Evolutionary conservation across 805 yeast genomes (phyloP).

Genomic region (Metschnikowia colocasiae): DNA sequence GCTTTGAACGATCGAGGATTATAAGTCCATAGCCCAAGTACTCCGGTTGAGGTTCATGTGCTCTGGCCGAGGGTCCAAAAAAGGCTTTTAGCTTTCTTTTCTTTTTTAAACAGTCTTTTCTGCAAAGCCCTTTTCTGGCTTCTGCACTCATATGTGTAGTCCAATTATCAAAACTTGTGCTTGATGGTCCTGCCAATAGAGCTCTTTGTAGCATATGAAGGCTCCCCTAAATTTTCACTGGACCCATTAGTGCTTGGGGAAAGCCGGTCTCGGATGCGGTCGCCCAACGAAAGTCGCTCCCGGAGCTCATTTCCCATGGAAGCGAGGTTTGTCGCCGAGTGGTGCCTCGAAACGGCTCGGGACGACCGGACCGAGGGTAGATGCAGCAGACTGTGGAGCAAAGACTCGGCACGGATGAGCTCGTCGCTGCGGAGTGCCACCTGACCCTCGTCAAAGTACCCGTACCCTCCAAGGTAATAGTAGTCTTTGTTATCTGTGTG

Average conservation of each 20-base stretch:
- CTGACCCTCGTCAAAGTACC: constrained; percentile 72
- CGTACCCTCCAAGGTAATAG: constrained; percentile 74
- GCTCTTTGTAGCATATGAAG: background rate
- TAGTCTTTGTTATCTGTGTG: constrained; percentile 26
- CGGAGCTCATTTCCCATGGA: constrained; percentile 21
- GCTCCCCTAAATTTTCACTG: background rate
- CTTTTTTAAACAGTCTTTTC: no score
- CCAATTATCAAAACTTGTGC: background rate
- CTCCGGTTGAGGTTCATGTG: no score
- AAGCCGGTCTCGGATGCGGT: constrained; percentile 35
- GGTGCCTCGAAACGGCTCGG: constrained; percentile 24
- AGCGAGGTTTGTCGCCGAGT: constrained; percentile 28
- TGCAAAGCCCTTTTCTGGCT: no score
- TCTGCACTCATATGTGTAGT: background rate
- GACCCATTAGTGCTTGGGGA: constrained; percentile 13
- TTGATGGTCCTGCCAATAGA: background rate
- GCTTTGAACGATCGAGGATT: no score
- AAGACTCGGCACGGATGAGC: constrained; percentile 28
- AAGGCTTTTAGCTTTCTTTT: no score
- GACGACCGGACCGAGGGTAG: constrained; percentile 22
- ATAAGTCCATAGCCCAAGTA: no score
- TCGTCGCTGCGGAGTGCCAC: constrained; percentile 53
- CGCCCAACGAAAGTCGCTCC: constrained; percentile 33
- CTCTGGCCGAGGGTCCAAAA: no score
- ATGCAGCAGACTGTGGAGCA: constrained; percentile 24